phyloP scores from a whole-genome alignment of 2,329 filamentous ascomycete genomes.

The Thielaviopsis punctulata region DNA sequence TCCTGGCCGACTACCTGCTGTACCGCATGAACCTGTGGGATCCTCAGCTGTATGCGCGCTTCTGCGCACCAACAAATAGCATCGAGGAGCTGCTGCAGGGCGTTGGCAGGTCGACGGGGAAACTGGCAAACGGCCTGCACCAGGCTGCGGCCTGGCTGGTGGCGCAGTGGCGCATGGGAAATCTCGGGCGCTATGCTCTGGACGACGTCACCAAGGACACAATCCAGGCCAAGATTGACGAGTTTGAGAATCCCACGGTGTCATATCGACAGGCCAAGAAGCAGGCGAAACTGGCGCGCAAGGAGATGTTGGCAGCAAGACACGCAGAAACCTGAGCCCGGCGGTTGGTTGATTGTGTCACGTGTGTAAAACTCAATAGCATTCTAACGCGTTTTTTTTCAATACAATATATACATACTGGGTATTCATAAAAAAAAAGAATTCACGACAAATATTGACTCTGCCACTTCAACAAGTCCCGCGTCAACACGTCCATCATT shows the following conservation, averaged over 20 bases:
- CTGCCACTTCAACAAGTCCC: conserved; percentile 73
- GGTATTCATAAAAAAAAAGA: conserved; percentile 8
- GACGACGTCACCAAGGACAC: conserved; percentile 53
- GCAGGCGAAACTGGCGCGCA: conserved; percentile 41
- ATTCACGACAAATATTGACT: conserved; percentile 38
- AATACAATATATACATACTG: conserved; percentile 7
- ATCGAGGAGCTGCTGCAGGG: conserved; percentile 52
- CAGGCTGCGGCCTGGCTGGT: conserved; percentile 65
- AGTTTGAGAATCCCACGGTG: conserved; percentile 28
- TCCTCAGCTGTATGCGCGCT: conserved; percentile 43
- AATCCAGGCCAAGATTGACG: conserved; percentile 31
- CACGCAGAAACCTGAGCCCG: neutral
- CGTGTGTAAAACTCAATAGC: neutral
- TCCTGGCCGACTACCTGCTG: conserved; percentile 78
- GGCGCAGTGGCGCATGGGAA: conserved; percentile 63
- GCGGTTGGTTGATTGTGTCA: too few relatives aligned
- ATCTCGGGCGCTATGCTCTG: conserved; percentile 59
- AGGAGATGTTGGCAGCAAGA: conserved; percentile 18
- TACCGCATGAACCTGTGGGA: conserved; percentile 61
- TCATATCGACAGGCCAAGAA: conserved; percentile 56
- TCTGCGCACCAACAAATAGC: conserved; percentile 64
- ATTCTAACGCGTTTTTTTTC: too few relatives aligned
- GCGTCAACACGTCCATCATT: conserved; percentile 79
- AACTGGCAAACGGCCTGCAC: conserved; percentile 53
- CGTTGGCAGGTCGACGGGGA: conserved; percentile 58